These are phyloP conservation scores for Dioscorea zingiberensis DNA, from an alignment of 106 monocot genomes.

Conservation along the genomic window DNA sequence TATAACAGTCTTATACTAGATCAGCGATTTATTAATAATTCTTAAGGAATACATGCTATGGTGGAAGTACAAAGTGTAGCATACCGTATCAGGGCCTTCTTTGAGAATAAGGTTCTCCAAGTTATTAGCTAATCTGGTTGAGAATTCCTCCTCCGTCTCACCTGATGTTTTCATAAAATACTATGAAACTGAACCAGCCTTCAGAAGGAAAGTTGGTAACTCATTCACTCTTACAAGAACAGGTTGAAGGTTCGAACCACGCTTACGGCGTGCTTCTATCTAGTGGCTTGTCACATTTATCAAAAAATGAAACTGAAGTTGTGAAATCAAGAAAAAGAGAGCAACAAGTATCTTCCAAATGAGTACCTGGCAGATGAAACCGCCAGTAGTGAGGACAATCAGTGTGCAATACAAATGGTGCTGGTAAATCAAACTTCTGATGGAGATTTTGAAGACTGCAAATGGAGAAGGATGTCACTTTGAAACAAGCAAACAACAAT, in stretches of 20 bases:
- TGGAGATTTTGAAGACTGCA: slow-evolving; percentile 82
- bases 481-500: no score
- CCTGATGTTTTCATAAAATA: slow-evolving; percentile 27
- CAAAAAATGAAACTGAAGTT: no score
- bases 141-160: slow-evolving; percentile 96
- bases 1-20: background rate
- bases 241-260: no score
- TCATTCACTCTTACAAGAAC: no score
- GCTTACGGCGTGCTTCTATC: no score
- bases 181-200: no score
- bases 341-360: background rate
- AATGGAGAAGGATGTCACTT: background rate
- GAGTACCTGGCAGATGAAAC: slow-evolving; percentile 79
- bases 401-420: slow-evolving; percentile 88
- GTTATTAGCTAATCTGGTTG: slow-evolving; percentile 87
- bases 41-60: background rate
- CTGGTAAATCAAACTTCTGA: slow-evolving; percentile 97
- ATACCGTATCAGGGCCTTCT: slow-evolving; percentile 96
- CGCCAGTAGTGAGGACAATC: slow-evolving; percentile 99
- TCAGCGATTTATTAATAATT: background rate
- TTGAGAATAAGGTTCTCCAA: slow-evolving; percentile 94
- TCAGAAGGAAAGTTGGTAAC: no score
- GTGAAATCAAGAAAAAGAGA: background rate
- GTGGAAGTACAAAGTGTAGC: background rate
- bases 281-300: no score